Base-by-base conservation (phyloP, 176 grass and related monocot species). In the Oryza glaberrima region DNA sequence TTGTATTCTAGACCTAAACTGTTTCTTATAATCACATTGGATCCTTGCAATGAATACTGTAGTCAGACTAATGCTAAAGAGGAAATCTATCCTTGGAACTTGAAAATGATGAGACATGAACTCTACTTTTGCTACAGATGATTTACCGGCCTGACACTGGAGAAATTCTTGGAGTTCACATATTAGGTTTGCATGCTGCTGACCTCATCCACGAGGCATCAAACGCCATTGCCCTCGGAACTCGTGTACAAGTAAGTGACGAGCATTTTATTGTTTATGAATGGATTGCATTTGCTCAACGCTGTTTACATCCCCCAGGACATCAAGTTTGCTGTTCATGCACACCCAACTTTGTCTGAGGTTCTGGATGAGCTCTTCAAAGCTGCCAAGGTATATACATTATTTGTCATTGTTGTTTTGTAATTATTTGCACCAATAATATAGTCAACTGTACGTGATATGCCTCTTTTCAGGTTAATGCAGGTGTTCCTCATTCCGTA, bases 81-180 rank as follows among this genome's bases (percentile, higher is more conserved):
- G 40, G 66, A 65, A 51, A 72, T n/a, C 30, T 19, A 41, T 65
- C 28, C 56, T 64, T 44, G 15, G 52, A 58, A 43, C 14, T 49
- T 83, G 68, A 32, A 83, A 28, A 9, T 88, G 54, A 58, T 58
- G 54, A 58, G 56, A 56, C 15, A n/a, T 73, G 44, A 15, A 46
- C 44, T 73, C 11, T 60, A 23, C 30, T 78, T 83, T 78, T 14
- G 16, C 30, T 12, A 80, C 63, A 97, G 94, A 66, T 97, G 82
- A 97, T 97, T 85, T 97, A 90, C 83, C 87, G 94, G 56, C 83
- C 85, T 82, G 94, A 97, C 69, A 97, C 85, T 5, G 94, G 92
- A 19, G 94, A 97, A 84, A 97, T 97, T 88, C 90, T 94, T 77
- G 94, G 94, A 51, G 92, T 97, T 86, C 94, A 97, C 83, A 97